Base-by-base conservation (phyloP, 805 yeast species). In the Candida gorgasii region DNA sequence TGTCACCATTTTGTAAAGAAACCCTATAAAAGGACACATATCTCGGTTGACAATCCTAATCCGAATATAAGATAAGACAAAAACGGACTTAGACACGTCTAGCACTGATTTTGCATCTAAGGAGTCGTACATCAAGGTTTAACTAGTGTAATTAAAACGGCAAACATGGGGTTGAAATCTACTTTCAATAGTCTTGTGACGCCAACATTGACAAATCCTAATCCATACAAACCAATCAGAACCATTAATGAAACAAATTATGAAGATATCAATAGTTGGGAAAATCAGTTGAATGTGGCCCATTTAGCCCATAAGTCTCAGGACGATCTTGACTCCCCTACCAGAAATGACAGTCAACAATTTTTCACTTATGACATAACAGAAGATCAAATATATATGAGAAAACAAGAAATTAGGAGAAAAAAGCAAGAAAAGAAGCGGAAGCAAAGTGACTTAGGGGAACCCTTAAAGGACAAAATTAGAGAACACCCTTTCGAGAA, bases 161-260 rank as follows among this genome's bases (percentile, higher is more conserved):
- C n/a, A n/a, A n/a, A 19, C 5, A 47, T 44, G 48, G 40, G 46
- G 23, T 22, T 47, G 9, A 44, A 47, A 29, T 31, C 45, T 7
- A 33, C 46, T 2, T 33, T 47, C 13, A 31, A 17, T 5, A 44
- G 27, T 14, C 30, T 47, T 22, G 46, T 47, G 11, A 47, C 48
- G 9, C 51, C 51, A 8, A 44, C 46, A 16, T 31, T 47, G n/a
- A 44, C 51, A 13, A 47, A 47, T 23, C 51, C 51, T 2, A 39
- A 36, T 16, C 31, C 40, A 9, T 26, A 41, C 18, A 28, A 35
- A 30, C 36, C 17, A 2, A 36, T 14, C 16, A 20, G 36, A 22
- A 23, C 27, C 3, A 3, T 30, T 11, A 23, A 31, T 31, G 35
- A 31, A 31, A 18, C 35, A 11, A 11, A 31, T 5, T 3, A 18